Base-by-base conservation (phyloP, 202 grass and related monocot genomes). In the Bolboschoenoplectus hybrid region DNA sequence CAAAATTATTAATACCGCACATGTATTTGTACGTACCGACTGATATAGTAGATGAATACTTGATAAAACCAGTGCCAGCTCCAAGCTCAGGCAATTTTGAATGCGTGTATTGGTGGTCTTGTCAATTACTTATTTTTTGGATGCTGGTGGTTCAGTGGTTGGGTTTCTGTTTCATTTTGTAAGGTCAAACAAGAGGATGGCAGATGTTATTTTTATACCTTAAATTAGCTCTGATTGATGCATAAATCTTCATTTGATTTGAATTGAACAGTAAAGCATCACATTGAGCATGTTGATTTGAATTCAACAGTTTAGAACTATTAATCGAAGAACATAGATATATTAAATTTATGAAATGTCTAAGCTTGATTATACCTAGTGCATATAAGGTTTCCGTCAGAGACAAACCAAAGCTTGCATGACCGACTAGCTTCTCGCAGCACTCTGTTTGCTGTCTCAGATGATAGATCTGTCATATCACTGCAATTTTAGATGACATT, bases 351-450 rank as follows among this genome's bases (percentile, higher is more conserved):
- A 55, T 63, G 55, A 43, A 85, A 50, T 58, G 58, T 51, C 2
- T 12, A 58, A 49, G 4, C 41, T 57, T 46, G 32, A 17, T 81
- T 85, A 70, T 47, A 98, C 95, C 93, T 95, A 17, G 81, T 87
- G 74, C 2, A 92, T 44, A 95, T 95, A 35, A 95, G 86, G 63
- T 89, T 77, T 38, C 87, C 90, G 57, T 89, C 94, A 81, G 89
- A 93, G 78, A 98, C 86, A 82, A 98, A 98, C 85, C 81, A 95
- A 82, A 98, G 91, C 82, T 87, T 93, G 90, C 93, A 98, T 58
- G 91, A 93, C 61, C 77, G 40, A 67, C 92, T 71, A 85, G 90
- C 91, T 78, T 85, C 85, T 69, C 63, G 61, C 73, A 66, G 71
- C 26, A 98, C 93, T 72, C n/a, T 50, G 80, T 86, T 87, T 72